phyloP scores from a whole-genome alignment of 2,329 filamentous ascomycete species.

The Chalara sp. region DNA sequence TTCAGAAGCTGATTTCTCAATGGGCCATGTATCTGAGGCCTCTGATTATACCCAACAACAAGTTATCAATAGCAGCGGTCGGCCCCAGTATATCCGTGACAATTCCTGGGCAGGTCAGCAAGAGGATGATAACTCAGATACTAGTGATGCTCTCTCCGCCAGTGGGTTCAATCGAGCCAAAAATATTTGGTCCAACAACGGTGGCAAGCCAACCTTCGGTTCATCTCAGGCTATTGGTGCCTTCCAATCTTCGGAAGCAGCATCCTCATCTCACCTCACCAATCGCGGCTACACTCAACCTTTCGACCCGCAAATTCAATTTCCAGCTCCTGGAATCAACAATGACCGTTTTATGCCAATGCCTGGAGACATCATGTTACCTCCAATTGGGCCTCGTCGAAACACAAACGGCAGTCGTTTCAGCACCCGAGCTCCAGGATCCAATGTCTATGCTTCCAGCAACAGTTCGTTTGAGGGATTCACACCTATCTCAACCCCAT shows the following conservation, averaged over 20 bases:
- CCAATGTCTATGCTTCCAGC: constrained; percentile 26
- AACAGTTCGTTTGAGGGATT: constrained; percentile 28
- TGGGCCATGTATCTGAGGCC: constrained; percentile 16
- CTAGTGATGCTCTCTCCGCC: constrained; percentile 45
- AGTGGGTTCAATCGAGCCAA: constrained; percentile 46
- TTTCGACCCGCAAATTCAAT: constrained; percentile 23
- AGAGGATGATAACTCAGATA: constrained; percentile 51
- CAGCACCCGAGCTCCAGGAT: constrained; percentile 20
- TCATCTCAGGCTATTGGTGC: constrained; percentile 11
- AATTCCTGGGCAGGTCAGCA: constrained; percentile 40
- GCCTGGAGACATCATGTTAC: constrained; percentile 20
- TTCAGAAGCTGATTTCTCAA: constrained; percentile 35
- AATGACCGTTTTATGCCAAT: constrained; percentile 23
- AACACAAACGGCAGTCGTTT: constrained; percentile 20
- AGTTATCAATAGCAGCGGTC: constrained; percentile 26
- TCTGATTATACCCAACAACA: constrained; percentile 17
- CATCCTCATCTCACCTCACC: constrained; percentile 40
- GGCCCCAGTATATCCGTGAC: constrained; percentile 32
- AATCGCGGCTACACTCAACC: constrained; percentile 28
- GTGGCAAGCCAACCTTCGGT: constrained; percentile 33
- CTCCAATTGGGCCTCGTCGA: constrained; percentile 19
- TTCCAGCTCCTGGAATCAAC: constrained; percentile 17
- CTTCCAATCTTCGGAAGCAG: constrained; percentile 25
- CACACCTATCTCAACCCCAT: constrained; percentile 20
- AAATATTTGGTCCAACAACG: constrained; percentile 46